Percentiles rank a stretch among this genome's conserved stretches.
Evolutionary conservation across 78 protist species (phyloP).

Genomic region (Speleostelium caveatum): DNA sequence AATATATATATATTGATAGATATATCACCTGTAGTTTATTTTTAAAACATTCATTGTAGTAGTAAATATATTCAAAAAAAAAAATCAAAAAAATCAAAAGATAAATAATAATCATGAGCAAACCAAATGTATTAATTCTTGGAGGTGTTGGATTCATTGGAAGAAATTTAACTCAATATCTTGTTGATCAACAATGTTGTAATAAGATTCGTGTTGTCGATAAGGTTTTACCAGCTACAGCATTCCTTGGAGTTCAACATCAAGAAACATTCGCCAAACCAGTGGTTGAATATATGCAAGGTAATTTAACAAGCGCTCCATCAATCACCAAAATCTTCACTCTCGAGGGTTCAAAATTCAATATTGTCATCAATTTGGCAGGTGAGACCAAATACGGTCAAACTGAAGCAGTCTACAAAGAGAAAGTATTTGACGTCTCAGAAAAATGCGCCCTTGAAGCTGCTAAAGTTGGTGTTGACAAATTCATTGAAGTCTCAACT

Average conservation of each 20-base stretch:
- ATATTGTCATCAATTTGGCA: slow-evolving; percentile 93
- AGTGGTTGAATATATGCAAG: slow-evolving; percentile 91
- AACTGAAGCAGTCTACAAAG: slow-evolving; percentile 87
- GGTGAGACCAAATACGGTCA: slow-evolving; percentile 94
- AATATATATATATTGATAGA: too few relatives aligned
- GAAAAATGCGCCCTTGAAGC: slow-evolving; percentile 84
- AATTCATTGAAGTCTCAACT: slow-evolving; percentile 94
- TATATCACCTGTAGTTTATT: too few relatives aligned
- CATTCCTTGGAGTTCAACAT: slow-evolving; percentile 77
- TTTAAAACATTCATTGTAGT: too few relatives aligned
- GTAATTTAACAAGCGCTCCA: slow-evolving; percentile 75
- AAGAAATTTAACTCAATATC: slow-evolving; percentile 89
- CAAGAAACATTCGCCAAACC: slow-evolving; percentile 60
- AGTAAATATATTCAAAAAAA: too few relatives aligned
- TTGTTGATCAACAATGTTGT: slow-evolving; percentile 86
- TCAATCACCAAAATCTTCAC: slow-evolving; percentile 71
- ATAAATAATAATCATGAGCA: slow-evolving; percentile 26
- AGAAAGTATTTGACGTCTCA: slow-evolving; percentile 72
- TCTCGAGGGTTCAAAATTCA: slow-evolving; percentile 80
- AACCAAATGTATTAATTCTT: slow-evolving; percentile 89
- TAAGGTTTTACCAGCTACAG: slow-evolving; percentile 91
- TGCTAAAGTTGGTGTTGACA: slow-evolving; percentile 69
- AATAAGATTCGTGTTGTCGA: slow-evolving; percentile 91
- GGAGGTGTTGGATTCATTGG: slow-evolving; percentile 97
- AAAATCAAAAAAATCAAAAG: too few relatives aligned